phyloP scores from a whole-genome alignment of 179 eudicot genomes.

The Amaranthus tricolor region DNA sequence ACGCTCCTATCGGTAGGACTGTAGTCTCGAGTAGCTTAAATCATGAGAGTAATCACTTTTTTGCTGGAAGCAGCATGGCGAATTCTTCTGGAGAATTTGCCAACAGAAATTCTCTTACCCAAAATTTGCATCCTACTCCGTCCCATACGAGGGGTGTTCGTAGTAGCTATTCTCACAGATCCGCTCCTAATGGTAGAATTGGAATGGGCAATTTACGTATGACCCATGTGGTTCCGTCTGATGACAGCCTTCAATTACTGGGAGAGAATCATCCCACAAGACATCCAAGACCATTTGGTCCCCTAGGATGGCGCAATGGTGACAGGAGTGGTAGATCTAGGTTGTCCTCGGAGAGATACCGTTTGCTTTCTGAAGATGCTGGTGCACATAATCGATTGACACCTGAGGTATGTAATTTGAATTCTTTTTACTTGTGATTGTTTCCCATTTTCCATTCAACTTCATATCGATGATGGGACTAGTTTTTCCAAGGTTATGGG shows the following conservation, averaged over 20 bases:
- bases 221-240: constrained; percentile 45
- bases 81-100: constrained; percentile 45
- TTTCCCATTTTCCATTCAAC: neutral
- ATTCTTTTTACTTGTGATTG: neutral
- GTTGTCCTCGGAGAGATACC: constrained; percentile 58
- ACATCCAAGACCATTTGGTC: constrained; percentile 54
- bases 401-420: constrained; percentile 51
- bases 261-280: constrained; percentile 59
- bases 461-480: neutral
- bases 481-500: neutral
- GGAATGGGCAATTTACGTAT: constrained; percentile 49
- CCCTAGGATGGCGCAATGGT: constrained; percentile 51
- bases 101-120: constrained; percentile 48
- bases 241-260: constrained; percentile 49
- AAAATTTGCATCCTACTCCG: constrained; percentile 43
- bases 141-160: constrained; percentile 65
- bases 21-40: constrained; percentile 31
- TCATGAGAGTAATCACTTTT: constrained; percentile 48
- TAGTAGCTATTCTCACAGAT: constrained; percentile 58
- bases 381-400: constrained; percentile 48
- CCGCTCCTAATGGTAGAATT: constrained; percentile 46
- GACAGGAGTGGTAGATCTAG: constrained; percentile 65
- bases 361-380: constrained; percentile 46
- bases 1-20: constrained; percentile 52
- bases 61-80: constrained; percentile 40